Evolutionary conservation across 2,329 filamentous ascomycete species (phyloP).

Genomic region (Colletotrichum filicis): DNA sequence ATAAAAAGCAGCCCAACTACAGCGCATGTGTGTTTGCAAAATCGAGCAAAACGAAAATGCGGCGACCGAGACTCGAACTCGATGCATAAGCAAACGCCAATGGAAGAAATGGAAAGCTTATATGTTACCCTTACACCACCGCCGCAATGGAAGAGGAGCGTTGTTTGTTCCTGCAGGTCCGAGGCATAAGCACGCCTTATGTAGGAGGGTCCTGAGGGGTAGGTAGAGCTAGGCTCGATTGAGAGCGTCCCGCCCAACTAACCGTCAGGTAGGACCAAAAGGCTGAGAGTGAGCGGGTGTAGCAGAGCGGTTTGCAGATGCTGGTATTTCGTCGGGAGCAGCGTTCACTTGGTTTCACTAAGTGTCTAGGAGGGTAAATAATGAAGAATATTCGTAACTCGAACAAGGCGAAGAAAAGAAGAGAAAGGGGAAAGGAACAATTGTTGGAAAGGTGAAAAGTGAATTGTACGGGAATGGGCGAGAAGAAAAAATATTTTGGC

Average conservation of each 20-base stretch:
- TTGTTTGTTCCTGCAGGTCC: not conserved
- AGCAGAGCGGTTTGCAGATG: not conserved
- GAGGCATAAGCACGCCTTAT: not conserved
- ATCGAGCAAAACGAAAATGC: not conserved
- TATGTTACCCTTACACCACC: conserved; percentile 34
- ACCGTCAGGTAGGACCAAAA: not conserved
- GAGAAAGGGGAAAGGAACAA: not conserved
- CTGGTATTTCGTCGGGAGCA: not conserved
- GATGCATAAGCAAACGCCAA: conserved; percentile 10
- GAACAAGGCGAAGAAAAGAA: not conserved
- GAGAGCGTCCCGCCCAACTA: not conserved
- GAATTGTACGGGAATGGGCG: not conserved
- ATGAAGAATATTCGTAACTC: not conserved
- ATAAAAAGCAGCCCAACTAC: not conserved
- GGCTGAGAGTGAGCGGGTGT: no score
- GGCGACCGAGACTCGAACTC: conserved; percentile 31
- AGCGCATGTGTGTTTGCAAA: no score
- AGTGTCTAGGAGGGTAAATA: not conserved
- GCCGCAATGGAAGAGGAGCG: not conserved
- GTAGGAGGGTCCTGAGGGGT: not conserved
- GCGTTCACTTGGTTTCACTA: not conserved
- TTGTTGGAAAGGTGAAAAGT: not conserved
- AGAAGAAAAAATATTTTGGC: not conserved
- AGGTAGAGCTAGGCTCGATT: not conserved
- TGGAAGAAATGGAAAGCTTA: conserved; percentile 24